Percentiles rank a stretch among this genome's conserved stretches.
Conservation (phyloP, 148 eudicot species). For the Silene conica region DNA sequence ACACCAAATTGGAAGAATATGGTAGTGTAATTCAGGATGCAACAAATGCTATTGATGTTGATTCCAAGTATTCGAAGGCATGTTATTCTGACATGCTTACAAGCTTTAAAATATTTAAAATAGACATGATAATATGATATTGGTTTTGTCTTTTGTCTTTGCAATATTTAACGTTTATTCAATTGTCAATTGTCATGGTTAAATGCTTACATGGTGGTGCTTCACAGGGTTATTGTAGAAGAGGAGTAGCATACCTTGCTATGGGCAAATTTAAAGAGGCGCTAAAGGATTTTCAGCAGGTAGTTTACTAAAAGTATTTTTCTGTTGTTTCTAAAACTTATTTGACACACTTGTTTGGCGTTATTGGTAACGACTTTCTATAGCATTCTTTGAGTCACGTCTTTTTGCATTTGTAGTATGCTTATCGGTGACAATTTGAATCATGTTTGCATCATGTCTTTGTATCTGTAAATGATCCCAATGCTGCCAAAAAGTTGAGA, state of each 20-base stretch:
- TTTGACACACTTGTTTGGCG: background rate
- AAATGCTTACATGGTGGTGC: background rate
- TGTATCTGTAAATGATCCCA: slow-evolving; percentile 98
- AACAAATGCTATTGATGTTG: slow-evolving; percentile 76
- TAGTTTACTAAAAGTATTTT: slow-evolving; percentile 14
- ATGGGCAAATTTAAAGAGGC: slow-evolving; percentile 99
- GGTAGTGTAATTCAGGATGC: slow-evolving; percentile 95
- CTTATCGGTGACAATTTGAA: background rate
- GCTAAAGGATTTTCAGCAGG: slow-evolving; percentile 97
- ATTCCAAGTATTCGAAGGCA: slow-evolving; percentile 91
- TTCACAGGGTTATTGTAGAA: slow-evolving; percentile 90
- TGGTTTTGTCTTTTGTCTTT: background rate
- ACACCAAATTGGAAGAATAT: slow-evolving; percentile 87
- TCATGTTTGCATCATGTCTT: slow-evolving; percentile 38
- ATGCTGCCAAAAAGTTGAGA: slow-evolving; percentile 85
- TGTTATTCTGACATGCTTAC: slow-evolving; percentile 12
- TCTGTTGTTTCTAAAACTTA: background rate
- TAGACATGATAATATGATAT: background rate
- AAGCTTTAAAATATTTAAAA: background rate
- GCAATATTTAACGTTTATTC: background rate
- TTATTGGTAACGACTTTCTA: background rate
- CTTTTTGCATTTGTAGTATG: background rate
- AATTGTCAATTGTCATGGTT: background rate
- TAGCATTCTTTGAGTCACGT: background rate
- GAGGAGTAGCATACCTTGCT: slow-evolving; percentile 94